These are phyloP conservation scores for Wickerhamomyces kurtzmanii DNA, from an alignment of 805 yeast genomes.

Conservation along the genomic window DNA sequence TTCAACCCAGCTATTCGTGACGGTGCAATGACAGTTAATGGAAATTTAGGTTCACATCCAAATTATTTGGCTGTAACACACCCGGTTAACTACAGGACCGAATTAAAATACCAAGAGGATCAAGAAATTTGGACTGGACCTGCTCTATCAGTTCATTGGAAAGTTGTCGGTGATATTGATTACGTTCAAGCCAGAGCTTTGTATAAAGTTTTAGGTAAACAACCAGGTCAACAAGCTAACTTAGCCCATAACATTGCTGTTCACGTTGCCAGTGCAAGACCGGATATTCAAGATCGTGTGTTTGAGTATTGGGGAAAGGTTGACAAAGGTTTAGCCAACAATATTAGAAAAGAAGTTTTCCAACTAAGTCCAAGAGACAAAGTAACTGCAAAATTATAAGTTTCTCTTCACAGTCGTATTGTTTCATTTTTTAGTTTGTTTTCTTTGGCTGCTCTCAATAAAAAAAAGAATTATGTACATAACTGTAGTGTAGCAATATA, in stretches of 20 bases:
- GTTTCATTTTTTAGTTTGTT: too few species aligned
- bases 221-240: conserved; percentile 76
- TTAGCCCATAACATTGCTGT: conserved; percentile 77
- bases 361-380: conserved; percentile 25
- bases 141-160: conserved; percentile 85
- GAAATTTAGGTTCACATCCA: conserved; percentile 71
- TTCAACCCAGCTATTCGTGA: conserved; percentile 74
- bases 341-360: conserved; percentile 55
- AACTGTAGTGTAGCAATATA: too few species aligned
- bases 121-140: conserved; percentile 80
- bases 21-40: conserved; percentile 64
- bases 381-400: too few species aligned
- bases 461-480: too few species aligned
- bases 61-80: conserved; percentile 51
- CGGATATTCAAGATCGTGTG: conserved; percentile 70
- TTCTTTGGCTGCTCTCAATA: too few species aligned
- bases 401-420: too few species aligned
- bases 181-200: conserved; percentile 68
- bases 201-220: conserved; percentile 69
- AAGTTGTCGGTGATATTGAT: conserved; percentile 56
- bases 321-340: conserved; percentile 53
- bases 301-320: conserved; percentile 71
- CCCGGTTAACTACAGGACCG: conserved; percentile 17
- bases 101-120: conserved; percentile 36
- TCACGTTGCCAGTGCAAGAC: conserved; percentile 62